Base-by-base conservation (phyloP, 2,329 filamentous ascomycete species). In the Sporothrix curviconia region DNA sequence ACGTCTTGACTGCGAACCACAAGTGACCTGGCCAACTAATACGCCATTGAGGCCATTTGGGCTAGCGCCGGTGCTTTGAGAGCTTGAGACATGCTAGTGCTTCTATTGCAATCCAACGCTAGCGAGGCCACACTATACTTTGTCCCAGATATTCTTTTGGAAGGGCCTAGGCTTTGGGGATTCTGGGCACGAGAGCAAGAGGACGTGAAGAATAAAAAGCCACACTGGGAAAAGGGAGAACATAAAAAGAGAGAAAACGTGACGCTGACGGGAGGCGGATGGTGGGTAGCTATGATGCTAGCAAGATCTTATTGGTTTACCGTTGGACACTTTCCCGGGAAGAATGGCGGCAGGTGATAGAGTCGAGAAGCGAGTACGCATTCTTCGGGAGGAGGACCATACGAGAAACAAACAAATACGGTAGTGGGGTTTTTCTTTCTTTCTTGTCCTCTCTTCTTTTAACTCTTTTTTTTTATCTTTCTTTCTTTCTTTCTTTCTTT, bases 1-100 rank as follows among this genome's bases (percentile, higher is more conserved):
- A n/a, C n/a, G n/a, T n/a, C 32, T 50, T 50, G 46, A 50, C 46
- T 37, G 46, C 46, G 46, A 50, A 34, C 47, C 47, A 37, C 32
- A 50, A 19, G 47, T n/a, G n/a, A n/a, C n/a, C n/a, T n/a, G n/a
- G n/a, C n/a, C n/a, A n/a, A n/a, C n/a, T n/a, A n/a, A n/a, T n/a
- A n/a, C n/a, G n/a, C n/a, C n/a, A n/a, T n/a, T n/a, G n/a, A n/a
- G n/a, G n/a, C n/a, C n/a, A n/a, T n/a, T n/a, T n/a, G n/a, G n/a
- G n/a, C n/a, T n/a, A n/a, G n/a, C n/a, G 19, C n/a, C 11, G 19
- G 46, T 30, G 15, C 17, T n/a, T 36, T 8, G 49, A 9, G 22
- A 49, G 30, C 28, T 36, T 8, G 49, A 9, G 22, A 49, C n/a
- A 17, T 36, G 46, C 46, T 39, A 51, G 49, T 51, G 34, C 24